These are phyloP conservation scores for Syzygium oleosum DNA, from an alignment of 345 rosid genomes.

Conservation along the genomic window DNA sequence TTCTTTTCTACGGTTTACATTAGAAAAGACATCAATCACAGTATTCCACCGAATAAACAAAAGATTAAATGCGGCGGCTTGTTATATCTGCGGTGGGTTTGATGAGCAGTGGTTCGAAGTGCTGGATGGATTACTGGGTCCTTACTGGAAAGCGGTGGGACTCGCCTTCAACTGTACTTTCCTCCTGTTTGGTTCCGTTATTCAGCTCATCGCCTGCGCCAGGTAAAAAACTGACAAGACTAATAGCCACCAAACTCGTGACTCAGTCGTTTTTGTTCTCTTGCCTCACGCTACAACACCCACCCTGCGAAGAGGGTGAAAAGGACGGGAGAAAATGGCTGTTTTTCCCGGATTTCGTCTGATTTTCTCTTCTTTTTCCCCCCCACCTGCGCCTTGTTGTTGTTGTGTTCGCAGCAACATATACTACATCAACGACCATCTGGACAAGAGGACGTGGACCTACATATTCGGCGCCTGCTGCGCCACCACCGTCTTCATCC, in stretches of 20 bases:
- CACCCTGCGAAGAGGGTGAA: not conserved
- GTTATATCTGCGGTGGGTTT: not conserved
- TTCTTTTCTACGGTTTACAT: not conserved
- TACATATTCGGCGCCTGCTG: conserved; percentile 99
- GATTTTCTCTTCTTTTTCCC: not conserved
- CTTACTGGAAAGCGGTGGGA: conserved; percentile 94
- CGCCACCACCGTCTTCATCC: conserved; percentile 97
- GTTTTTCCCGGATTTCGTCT: not conserved
- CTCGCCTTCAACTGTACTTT: conserved; percentile 99
- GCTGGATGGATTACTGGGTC: conserved; percentile 86
- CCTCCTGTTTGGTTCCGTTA: conserved; percentile 93
- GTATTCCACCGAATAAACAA: not conserved
- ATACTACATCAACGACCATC: conserved; percentile 85
- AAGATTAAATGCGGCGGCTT: not conserved
- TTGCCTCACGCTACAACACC: not conserved
- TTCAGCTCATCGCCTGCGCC: conserved; percentile 97
- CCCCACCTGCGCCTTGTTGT: not conserved
- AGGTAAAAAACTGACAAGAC: conserved; percentile 29
- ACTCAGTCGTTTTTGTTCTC: not conserved
- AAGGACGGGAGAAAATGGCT: not conserved
- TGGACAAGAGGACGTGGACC: conserved; percentile 99
- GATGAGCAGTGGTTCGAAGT: conserved; percentile 91
- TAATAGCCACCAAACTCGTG: not conserved
- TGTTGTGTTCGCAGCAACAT: conserved; percentile 51
- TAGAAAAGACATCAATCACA: not conserved